phyloP scores from a whole-genome alignment of 2,329 filamentous ascomycete species.

The Aspergillus sp. region DNA sequence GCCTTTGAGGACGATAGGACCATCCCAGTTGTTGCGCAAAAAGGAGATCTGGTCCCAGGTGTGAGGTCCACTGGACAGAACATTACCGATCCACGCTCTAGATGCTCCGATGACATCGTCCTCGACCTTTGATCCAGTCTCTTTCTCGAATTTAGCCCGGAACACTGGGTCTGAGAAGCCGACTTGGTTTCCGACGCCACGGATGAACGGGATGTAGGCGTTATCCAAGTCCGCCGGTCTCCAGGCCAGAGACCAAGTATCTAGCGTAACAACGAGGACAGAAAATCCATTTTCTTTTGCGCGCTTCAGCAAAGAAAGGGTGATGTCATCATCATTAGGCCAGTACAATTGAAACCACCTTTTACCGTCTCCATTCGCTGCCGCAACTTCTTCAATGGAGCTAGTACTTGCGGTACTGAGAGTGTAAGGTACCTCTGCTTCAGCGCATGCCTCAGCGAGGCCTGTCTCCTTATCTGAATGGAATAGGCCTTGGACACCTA shows the following conservation, averaged over 20 bases:
- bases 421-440: slow-evolving; percentile 64
- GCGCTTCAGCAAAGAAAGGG: slow-evolving; percentile 60
- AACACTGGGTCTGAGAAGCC: slow-evolving; percentile 70
- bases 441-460: slow-evolving; percentile 61
- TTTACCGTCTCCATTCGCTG: slow-evolving; percentile 56
- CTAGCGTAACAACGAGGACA: slow-evolving; percentile 69
- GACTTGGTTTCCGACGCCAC: slow-evolving; percentile 58
- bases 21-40: slow-evolving; percentile 61
- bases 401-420: slow-evolving; percentile 65
- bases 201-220: slow-evolving; percentile 55
- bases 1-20: slow-evolving; percentile 64
- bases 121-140: slow-evolving; percentile 47
- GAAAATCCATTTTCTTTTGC: slow-evolving; percentile 63
- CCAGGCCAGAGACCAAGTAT: slow-evolving; percentile 68
- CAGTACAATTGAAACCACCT: slow-evolving; percentile 77
- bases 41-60: slow-evolving; percentile 63
- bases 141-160: slow-evolving; percentile 54
- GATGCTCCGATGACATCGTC: slow-evolving; percentile 53
- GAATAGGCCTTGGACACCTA: slow-evolving; percentile 69
- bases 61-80: slow-evolving; percentile 55
- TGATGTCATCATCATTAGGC: slow-evolving; percentile 66
- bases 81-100: slow-evolving; percentile 52
- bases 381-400: slow-evolving; percentile 66
- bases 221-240: slow-evolving; percentile 67
- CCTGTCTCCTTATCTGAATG: slow-evolving; percentile 66